These are phyloP conservation scores for Hypoxylon sp. DNA, from an alignment of 2,329 filamentous ascomycete species.

Conservation along the genomic window DNA sequence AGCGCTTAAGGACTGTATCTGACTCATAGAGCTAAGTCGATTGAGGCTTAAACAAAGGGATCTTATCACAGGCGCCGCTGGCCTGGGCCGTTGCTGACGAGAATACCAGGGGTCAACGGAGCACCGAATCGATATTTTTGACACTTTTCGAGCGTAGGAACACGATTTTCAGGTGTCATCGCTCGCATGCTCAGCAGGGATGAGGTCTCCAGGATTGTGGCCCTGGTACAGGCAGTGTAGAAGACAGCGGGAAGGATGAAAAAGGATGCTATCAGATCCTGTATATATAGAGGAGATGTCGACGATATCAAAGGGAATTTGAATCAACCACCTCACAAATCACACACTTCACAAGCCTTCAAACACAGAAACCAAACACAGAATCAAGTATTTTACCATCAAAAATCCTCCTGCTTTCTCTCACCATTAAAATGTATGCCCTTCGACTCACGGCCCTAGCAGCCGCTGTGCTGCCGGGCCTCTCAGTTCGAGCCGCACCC, in stretches of 20 bases:
- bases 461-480: conserved; percentile 6
- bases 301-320: conserved; percentile 6
- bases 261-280: conserved; percentile 8
- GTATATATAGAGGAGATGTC: conserved; percentile 5
- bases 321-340: not conserved
- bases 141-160: not conserved
- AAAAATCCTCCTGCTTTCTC: not conserved
- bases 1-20: conserved; percentile 13
- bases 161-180: not conserved
- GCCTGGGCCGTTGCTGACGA: not conserved
- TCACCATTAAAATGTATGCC: not conserved
- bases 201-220: conserved; percentile 4
- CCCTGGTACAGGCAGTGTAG: conserved; percentile 6
- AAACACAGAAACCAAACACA: not conserved
- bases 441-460: conserved; percentile 11
- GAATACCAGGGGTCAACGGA: not conserved
- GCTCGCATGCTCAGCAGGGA: not conserved
- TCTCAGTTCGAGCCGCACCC: conserved; percentile 12
- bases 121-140: not conserved
- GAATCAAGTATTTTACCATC: not conserved
- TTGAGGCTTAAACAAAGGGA: conserved; percentile 9
- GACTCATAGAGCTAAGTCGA: conserved; percentile 11
- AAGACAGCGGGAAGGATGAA: conserved; percentile 3
- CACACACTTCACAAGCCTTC: not conserved
- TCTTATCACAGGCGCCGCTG: conserved; percentile 5